A percentile compares a stretch with the other conserved stretches of the same genome.
These are phyloP conservation scores for Lyophyllum semitale DNA, from an alignment of 768 basidiomycete species.

Conservation along the genomic window DNA sequence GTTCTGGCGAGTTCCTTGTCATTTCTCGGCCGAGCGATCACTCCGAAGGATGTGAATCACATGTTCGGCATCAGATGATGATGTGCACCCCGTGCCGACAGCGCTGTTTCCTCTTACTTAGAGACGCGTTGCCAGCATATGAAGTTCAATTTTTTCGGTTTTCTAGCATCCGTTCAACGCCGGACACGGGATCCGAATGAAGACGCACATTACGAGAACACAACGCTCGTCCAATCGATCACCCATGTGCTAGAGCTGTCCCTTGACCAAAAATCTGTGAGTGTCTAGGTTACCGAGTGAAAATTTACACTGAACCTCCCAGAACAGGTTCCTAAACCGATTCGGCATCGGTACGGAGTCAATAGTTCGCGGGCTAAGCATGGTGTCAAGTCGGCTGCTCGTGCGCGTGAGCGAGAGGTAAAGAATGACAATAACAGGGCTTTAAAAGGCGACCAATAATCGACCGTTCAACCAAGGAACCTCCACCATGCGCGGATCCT, in stretches of 20 bases:
- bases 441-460: conserved; percentile 7
- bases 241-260: neutral
- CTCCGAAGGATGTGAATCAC: neutral
- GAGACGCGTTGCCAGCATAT: neutral
- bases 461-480: neutral
- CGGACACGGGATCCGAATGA: neutral
- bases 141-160: neutral
- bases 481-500: conserved; percentile 7
- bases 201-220: conserved; percentile 2
- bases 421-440: neutral
- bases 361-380: neutral
- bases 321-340: neutral
- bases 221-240: neutral
- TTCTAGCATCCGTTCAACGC: neutral
- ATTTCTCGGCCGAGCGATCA: neutral
- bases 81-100: neutral
- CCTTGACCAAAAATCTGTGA: neutral
- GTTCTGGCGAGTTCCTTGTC: neutral
- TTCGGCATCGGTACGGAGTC: too few species aligned
- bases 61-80: neutral
- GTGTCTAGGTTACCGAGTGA: neutral
- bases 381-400: conserved; percentile 1
- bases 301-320: neutral
- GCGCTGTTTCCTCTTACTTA: neutral
- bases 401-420: neutral